Conservation (phyloP, 805 yeast genomes). For the Ogataea polymorpha region DNA sequence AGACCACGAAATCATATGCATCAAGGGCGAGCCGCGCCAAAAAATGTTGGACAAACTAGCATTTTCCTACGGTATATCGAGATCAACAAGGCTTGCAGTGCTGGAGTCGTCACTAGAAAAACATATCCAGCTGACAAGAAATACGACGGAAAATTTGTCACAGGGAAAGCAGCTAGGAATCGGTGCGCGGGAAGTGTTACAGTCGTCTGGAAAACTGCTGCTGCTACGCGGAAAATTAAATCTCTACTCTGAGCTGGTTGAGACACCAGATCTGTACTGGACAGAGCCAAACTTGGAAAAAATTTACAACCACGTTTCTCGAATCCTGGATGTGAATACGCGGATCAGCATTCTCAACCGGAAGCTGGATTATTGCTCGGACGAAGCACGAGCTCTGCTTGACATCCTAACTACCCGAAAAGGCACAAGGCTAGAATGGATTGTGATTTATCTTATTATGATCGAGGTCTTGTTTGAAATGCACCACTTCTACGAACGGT, state of each 20-base stretch:
- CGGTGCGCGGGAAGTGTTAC: conserved; percentile 59
- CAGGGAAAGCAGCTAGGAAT: conserved; percentile 53
- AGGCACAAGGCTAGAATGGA: conserved; percentile 79
- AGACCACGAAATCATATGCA: conserved; percentile 65
- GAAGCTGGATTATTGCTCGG: conserved; percentile 86
- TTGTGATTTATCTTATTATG: conserved; percentile 76
- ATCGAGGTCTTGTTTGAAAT: conserved; percentile 83
- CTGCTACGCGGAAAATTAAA: conserved; percentile 79
- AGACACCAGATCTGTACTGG: conserved; percentile 94
- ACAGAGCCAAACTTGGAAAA: conserved; percentile 81
- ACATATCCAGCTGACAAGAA: conserved; percentile 60
- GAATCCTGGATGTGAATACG: conserved; percentile 69
- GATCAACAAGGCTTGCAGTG: conserved; percentile 83
- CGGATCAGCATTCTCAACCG: conserved; percentile 77
- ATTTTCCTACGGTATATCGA: conserved; percentile 80
- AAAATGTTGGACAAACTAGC: conserved; percentile 77
- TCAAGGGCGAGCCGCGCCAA: conserved; percentile 51
- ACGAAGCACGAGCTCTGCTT: conserved; percentile 76
- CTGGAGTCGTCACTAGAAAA: conserved; percentile 70
- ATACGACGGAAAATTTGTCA: conserved; percentile 63
- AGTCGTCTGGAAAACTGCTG: conserved; percentile 70
- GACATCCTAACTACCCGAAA: conserved; percentile 74
- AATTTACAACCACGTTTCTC: conserved; percentile 68
- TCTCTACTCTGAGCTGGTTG: conserved; percentile 81
- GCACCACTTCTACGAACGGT: conserved; percentile 66